phyloP scores from a whole-genome alignment of 768 basidiomycete genomes.

The Tricholoma furcatifolium region DNA sequence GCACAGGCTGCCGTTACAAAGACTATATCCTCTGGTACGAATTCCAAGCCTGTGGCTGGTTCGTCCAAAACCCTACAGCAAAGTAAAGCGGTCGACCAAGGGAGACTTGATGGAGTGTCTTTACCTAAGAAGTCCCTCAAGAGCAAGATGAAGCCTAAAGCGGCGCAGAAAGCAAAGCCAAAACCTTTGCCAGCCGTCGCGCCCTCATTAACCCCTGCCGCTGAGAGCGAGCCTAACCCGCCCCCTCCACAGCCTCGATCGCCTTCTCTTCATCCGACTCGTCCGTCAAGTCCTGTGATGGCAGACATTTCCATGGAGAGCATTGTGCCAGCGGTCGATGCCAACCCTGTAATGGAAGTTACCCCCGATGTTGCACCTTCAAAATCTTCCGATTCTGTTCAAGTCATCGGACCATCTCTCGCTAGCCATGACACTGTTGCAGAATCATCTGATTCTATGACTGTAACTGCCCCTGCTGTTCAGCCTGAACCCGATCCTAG shows the following conservation, averaged over 20 bases:
- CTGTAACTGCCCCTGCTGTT: neutral
- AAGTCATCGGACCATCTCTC: neutral
- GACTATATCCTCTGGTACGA: constrained; percentile 7
- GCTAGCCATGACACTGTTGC: neutral
- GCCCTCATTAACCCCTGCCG: neutral
- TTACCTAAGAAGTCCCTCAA: constrained; percentile 30
- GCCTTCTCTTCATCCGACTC: neutral
- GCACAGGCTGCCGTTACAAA: constrained; percentile 13
- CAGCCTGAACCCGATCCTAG: neutral
- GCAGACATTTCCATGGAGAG: constrained; percentile 8
- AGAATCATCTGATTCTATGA: neutral
- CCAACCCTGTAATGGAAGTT: neutral
- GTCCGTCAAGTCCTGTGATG: constrained; percentile 3
- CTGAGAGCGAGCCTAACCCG: neutral
- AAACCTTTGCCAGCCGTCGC: constrained; percentile 23
- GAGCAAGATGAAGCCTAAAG: constrained; percentile 33
- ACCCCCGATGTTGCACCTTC: neutral
- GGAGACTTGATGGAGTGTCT: constrained; percentile 13
- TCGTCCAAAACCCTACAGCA: constrained; percentile 8
- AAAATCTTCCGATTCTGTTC: neutral
- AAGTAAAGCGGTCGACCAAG: constrained; percentile 3
- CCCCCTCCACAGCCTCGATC: constrained; percentile 3
- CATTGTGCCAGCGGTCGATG: neutral
- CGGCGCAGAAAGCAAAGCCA: constrained; percentile 22
- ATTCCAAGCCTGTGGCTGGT: neutral